A percentile compares a stretch with the other conserved stretches of the same genome.
These are phyloP conservation scores for Linaria vulgaris DNA, from an alignment of 257 asterid genomes.

Conservation along the genomic window DNA sequence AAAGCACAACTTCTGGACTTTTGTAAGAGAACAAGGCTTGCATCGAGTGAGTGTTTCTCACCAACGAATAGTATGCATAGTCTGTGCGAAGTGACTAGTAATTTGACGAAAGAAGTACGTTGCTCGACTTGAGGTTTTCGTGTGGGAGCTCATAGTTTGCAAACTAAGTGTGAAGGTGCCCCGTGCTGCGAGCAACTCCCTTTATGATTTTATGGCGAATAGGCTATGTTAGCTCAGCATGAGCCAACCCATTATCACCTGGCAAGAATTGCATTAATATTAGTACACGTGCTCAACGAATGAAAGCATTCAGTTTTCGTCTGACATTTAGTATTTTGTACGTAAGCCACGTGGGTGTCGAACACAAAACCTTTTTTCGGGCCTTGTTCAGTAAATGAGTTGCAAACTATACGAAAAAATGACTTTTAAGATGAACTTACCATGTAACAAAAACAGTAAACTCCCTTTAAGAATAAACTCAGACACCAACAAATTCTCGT, in stretches of 20 bases:
- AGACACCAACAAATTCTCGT: conserved; percentile 77
- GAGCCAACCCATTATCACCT: conserved; percentile 74
- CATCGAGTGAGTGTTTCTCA: conserved; percentile 53
- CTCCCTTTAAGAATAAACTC: conserved; percentile 76
- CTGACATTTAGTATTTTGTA: no score
- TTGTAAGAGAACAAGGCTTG: conserved; percentile 57
- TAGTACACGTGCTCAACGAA: background rate
- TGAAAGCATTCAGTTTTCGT: no score
- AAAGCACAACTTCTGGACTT: conserved; percentile 60
- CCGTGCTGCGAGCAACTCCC: conserved; percentile 79
- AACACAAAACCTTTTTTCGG: no score
- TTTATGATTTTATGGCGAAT: conserved; percentile 66
- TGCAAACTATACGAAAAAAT: no score
- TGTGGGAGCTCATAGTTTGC: conserved; percentile 66
- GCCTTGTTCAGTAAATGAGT: no score
- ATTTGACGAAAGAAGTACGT: conserved; percentile 54
- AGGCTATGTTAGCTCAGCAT: conserved; percentile 64
- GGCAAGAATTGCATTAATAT: conserved; percentile 2
- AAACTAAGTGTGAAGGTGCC: conserved; percentile 77
- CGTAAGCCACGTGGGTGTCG: no score
- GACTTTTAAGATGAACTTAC: conserved; percentile 29
- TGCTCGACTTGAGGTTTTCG: conserved; percentile 92
- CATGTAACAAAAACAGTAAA: conserved; percentile 65
- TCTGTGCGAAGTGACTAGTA: conserved; percentile 79
- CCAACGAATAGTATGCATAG: conserved; percentile 58